Evolutionary conservation across 2,329 filamentous ascomycete species (phyloP), one percentile per base, ranked within the genome.

Genomic region (Didymella glomerata): DNA sequence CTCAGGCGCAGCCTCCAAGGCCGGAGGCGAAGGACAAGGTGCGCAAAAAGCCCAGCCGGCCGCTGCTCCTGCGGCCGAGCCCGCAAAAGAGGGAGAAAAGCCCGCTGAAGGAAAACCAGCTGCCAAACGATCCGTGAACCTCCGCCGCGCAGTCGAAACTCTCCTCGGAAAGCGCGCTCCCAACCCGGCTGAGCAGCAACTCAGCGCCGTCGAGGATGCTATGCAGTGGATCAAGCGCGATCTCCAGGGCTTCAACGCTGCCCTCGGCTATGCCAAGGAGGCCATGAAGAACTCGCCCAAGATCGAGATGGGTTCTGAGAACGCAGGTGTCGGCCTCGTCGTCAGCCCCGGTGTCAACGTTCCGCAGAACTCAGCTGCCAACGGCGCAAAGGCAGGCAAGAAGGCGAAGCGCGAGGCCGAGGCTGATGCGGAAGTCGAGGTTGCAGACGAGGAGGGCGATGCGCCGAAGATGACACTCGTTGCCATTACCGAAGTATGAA

Each of bases 261-360:
- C 82, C 1, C 78, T 84, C 16, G 73, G 65, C 48, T 84, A 76
- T 62, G 81, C 82, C 53, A 77, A 81, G 64, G 78, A 77, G 42
- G 81, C 81, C 20, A 72, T 81, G 70, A 75, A 74, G 68, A 80
- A 81, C 66, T 71, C 74, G 34, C 82, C 82, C 62, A 81, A 82
- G 74, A 69, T 84, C 44, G 76, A 84, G 70, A 75, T 84, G 41
- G 82, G 82, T 55, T 82, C 81, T 25, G 77, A 78, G 57, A 76
- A 76, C 55, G 77, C 80, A 18, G 81, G 81, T 63, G 70, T 78
- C 44, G 74, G 74, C 64, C 73, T 78, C 27, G 60, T 74, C 25
- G 68, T 77, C 62, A 77, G 75, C 66, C 68, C 75, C 38, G 76
- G 76, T 68, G 63, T 76, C 66, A 76, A 77, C 53, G 75, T 78